Percentiles rank a stretch among this genome's conserved stretches.
These are phyloP conservation scores for Cenchrus purpureus DNA, from an alignment of 176 grass and related monocot genomes.

Conservation along the genomic window DNA sequence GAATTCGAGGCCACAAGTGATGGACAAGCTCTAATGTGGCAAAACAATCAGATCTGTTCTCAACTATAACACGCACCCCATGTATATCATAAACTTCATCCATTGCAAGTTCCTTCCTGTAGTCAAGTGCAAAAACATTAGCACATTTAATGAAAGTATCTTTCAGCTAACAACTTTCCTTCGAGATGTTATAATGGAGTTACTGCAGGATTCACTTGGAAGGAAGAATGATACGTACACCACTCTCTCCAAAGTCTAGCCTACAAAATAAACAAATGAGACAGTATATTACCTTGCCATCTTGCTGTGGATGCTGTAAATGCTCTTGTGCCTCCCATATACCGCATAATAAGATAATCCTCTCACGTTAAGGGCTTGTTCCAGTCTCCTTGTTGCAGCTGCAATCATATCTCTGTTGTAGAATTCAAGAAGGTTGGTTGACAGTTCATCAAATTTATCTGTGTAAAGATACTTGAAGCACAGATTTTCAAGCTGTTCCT, in stretches of 20 bases:
- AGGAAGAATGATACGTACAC: not conserved
- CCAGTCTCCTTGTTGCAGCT: slow-evolving; percentile 63
- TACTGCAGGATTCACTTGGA: not conserved
- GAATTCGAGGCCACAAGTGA: slow-evolving; percentile 70
- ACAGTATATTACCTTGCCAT: slow-evolving; percentile 64
- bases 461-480: slow-evolving; percentile 78
- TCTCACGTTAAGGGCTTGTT: slow-evolving; percentile 68
- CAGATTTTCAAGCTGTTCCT: slow-evolving; percentile 85
- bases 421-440: slow-evolving; percentile 55
- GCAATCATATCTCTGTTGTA: slow-evolving; percentile 72
- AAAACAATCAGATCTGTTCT: slow-evolving; percentile 72
- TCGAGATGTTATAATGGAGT: not conserved
- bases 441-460: slow-evolving; percentile 61
- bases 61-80: slow-evolving; percentile 75
- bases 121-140: slow-evolving; percentile 42
- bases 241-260: not conserved
- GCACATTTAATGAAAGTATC: slow-evolving; percentile 14
- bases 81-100: slow-evolving; percentile 93
- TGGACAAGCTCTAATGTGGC: slow-evolving; percentile 66
- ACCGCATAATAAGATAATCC: slow-evolving; percentile 62
- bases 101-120: slow-evolving; percentile 71
- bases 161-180: slow-evolving; percentile 19
- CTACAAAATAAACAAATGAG: not conserved
- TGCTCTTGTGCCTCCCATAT: slow-evolving; percentile 75
- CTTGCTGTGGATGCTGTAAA: slow-evolving; percentile 88